These are phyloP conservation scores for Arachnomyces sp. DNA, from an alignment of 2,329 filamentous ascomycete genomes.

Conservation along the genomic window DNA sequence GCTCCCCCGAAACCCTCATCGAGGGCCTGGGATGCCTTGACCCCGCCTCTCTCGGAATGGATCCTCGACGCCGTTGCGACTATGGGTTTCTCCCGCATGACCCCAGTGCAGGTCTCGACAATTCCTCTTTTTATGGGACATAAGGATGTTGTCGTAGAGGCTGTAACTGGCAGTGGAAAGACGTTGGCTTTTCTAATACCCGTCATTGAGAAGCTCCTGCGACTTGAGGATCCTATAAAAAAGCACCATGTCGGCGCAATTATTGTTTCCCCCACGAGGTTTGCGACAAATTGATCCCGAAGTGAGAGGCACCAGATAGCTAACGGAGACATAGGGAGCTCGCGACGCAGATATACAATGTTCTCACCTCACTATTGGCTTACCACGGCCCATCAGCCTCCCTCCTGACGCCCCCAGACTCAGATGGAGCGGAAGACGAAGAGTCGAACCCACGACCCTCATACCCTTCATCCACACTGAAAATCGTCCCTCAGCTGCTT, in stretches of 20 bases:
- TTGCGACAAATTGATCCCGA: not conserved
- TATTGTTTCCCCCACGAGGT: slow-evolving; percentile 76
- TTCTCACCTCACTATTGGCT: slow-evolving; percentile 65
- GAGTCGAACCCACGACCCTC: slow-evolving; percentile 20
- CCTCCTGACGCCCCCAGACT: slow-evolving; percentile 35
- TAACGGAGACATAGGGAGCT: slow-evolving; percentile 56
- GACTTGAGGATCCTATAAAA: slow-evolving; percentile 72
- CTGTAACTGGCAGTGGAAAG: slow-evolving; percentile 86
- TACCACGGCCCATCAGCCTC: slow-evolving; percentile 73
- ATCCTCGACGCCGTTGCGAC: slow-evolving; percentile 71
- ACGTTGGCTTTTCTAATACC: slow-evolving; percentile 81
- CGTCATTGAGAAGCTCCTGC: slow-evolving; percentile 70
- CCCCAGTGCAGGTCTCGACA: slow-evolving; percentile 87
- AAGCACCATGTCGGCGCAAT: slow-evolving; percentile 86
- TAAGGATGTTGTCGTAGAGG: slow-evolving; percentile 89
- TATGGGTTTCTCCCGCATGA: slow-evolving; percentile 82
- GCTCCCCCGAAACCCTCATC: slow-evolving; percentile 37
- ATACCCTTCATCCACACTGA: slow-evolving; percentile 42
- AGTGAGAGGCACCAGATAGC: not conserved
- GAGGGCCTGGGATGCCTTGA: slow-evolving; percentile 60
- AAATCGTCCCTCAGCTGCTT: slow-evolving; percentile 75
- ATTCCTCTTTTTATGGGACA: slow-evolving; percentile 82
- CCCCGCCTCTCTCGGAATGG: slow-evolving; percentile 69
- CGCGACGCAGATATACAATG: slow-evolving; percentile 79
- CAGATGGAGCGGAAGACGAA: slow-evolving; percentile 25